Conservation (phyloP, 1,284 basidiomycete genomes). For the Boletus mariae region DNA sequence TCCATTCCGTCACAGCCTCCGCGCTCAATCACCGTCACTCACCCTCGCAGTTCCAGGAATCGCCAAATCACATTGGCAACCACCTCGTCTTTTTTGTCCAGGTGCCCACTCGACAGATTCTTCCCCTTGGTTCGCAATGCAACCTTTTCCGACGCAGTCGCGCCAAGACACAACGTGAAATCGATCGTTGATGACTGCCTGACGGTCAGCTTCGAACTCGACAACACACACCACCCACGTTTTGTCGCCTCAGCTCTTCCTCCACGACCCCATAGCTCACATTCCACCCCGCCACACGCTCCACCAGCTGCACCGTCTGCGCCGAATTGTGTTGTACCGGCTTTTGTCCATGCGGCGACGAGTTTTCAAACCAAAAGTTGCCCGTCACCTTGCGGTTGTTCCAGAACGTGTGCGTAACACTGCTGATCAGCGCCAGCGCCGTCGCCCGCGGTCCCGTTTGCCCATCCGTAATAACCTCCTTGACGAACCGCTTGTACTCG, state of each 20-base stretch:
- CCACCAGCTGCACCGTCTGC: conserved; percentile 82
- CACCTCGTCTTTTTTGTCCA: conserved; percentile 98
- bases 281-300: conserved; percentile 90
- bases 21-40: conserved; percentile 21
- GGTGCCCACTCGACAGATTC: conserved; percentile 41
- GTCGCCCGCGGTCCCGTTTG: conserved; percentile 90
- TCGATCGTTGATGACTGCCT: conserved; percentile 92
- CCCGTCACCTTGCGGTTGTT: conserved; percentile 66
- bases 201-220: conserved; percentile 11
- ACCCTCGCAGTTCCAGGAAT: conserved; percentile 95
- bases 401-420: conserved; percentile 79
- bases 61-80: conserved; percentile 99
- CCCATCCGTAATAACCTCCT: conserved; percentile 92
- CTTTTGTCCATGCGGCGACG: conserved; percentile 49
- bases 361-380: conserved; percentile 75
- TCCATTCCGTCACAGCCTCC: conserved; percentile 10
- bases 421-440: conserved; percentile 80
- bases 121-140: conserved; percentile 74
- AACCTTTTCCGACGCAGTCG: conserved; percentile 76
- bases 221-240: conserved; percentile 56
- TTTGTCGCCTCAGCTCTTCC: conserved; percentile 93
- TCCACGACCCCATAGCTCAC: conserved; percentile 86
- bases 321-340: conserved; percentile 69
- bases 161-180: conserved; percentile 91
- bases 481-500: conserved; percentile 93